These are phyloP conservation scores for Pseudozyma sp. DNA, from an alignment of 1,284 basidiomycete species.

Conservation along the genomic window DNA sequence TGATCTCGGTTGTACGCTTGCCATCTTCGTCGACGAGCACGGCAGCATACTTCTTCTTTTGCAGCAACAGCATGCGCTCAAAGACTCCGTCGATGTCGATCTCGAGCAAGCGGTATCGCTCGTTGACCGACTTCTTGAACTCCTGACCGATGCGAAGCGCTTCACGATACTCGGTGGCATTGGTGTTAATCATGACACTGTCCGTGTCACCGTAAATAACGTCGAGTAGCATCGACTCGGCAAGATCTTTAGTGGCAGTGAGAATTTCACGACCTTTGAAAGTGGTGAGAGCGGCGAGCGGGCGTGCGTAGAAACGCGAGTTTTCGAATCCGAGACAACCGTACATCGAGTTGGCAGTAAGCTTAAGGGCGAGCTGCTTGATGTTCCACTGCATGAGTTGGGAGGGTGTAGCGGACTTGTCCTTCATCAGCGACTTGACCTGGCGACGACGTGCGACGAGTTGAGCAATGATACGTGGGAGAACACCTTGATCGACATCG, in stretches of 20 bases:
- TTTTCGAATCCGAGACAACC: slow-evolving; percentile 98
- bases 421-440: slow-evolving; percentile 96
- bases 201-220: slow-evolving; percentile 99
- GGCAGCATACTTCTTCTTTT: slow-evolving; percentile 99
- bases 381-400: slow-evolving; percentile 92
- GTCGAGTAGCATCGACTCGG: slow-evolving; percentile 88
- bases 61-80: slow-evolving; percentile 88
- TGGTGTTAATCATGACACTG: slow-evolving; percentile 98
- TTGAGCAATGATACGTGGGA: slow-evolving; percentile 94
- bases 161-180: slow-evolving; percentile 85
- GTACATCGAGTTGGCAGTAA: slow-evolving; percentile 99
- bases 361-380: slow-evolving; percentile 95
- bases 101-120: slow-evolving; percentile 92
- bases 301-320: slow-evolving; percentile 95
- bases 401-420: slow-evolving; percentile 79
- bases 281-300: slow-evolving; percentile 94
- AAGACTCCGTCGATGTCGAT: slow-evolving; percentile 97
- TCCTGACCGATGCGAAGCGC: slow-evolving; percentile 90
- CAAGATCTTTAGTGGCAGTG: slow-evolving; percentile 90
- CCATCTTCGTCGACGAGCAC: slow-evolving; percentile 74
- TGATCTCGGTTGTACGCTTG: slow-evolving; percentile 77
- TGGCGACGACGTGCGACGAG: slow-evolving; percentile 88
- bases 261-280: slow-evolving; percentile 98
- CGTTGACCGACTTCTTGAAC: slow-evolving; percentile 96
- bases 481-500: slow-evolving; percentile 83